Base-by-base conservation (phyloP, 805 yeast genomes). In the Schwanniomyces occidentalis region DNA sequence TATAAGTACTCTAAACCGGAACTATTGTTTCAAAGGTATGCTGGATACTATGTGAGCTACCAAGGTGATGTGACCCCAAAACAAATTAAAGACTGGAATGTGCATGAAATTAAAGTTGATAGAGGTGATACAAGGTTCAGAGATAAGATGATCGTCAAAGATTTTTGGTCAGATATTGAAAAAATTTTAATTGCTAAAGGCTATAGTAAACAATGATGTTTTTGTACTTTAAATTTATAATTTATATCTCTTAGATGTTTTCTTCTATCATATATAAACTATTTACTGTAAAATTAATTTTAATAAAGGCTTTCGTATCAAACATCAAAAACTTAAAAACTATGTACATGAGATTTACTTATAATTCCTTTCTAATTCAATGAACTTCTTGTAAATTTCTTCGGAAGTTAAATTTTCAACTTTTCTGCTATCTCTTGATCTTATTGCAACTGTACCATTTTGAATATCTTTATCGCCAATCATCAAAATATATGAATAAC, bases 1-100 rank as follows among this genome's bases (percentile, higher is more conserved):
- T 93, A 91, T 62, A 85, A 83, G 55, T 84, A 89, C 79, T 72
- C 79, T 24, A 78, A 82, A 35, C 96, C 99, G 2, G 79, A 83
- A 40, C 69, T 69, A 27, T 69, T 93, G 44, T 93, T 93, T 61
- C 93, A 84, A 52, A 80, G 78, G 47, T 85, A 85, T 45, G 80
- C 83, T 40, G 99, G 99, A 2, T 90, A 78, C 54, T 85, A 78
- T 50, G 71, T 89, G 47, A 72, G 80, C 27, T 89, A 79, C 61
- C 75, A 76, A 41, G 90, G 88, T 21, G 98, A 93, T 49, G 71
- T 80, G 2, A 69, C 87, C 1, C 97, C 98, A 3, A 71, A 72
- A 23, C 76, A 77, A 36, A 76, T 90, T 24, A 74, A 75, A 43
- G 85, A 82, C 38, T 93, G 99, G 99, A 91, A 93, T 56, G 95